Evolutionary conservation across 1,284 basidiomycete genomes (phyloP).

Genomic region (Ceratobasidium sp.): DNA sequence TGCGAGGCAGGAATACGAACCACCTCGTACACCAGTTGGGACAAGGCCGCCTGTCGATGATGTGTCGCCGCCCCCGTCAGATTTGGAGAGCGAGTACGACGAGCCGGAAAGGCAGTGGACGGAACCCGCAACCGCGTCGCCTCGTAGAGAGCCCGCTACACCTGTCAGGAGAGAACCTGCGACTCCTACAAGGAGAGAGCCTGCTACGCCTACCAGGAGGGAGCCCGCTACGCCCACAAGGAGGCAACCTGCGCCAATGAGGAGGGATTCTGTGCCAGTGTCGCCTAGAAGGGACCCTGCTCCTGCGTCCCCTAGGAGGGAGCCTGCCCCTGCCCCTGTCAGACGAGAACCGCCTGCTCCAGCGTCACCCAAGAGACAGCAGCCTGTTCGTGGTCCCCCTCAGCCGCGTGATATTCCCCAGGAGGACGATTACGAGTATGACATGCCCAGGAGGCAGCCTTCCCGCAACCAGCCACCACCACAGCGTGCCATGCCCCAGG

Average conservation of each 20-base stretch:
- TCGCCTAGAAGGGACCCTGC: slow-evolving; percentile 10
- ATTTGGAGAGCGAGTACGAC: slow-evolving; percentile 27
- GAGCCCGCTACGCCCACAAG: neutral
- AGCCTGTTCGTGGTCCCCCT: slow-evolving; percentile 12
- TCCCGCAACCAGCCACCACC: slow-evolving; percentile 13
- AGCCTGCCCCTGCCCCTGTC: slow-evolving; percentile 6
- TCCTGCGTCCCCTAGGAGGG: slow-evolving; percentile 21
- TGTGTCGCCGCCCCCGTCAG: slow-evolving; percentile 28
- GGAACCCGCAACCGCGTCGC: slow-evolving; percentile 8
- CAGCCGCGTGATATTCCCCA: slow-evolving; percentile 2
- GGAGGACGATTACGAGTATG: slow-evolving; percentile 25
- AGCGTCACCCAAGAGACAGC: neutral
- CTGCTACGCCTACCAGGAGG: neutral
- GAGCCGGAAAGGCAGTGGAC: slow-evolving; percentile 18
- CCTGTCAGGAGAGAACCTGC: neutral
- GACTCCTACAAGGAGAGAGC: neutral
- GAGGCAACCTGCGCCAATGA: neutral
- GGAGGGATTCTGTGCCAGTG: neutral
- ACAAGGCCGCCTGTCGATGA: slow-evolving; percentile 17
- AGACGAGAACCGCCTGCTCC: no score
- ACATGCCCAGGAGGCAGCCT: neutral
- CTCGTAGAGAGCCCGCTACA: neutral
- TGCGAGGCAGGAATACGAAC: neutral
- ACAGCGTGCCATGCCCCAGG: slow-evolving; percentile 5
- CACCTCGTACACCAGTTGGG: neutral